These are phyloP conservation scores for Cicer yamashitae DNA, from an alignment of 306 rosid genomes.

Conservation along the genomic window DNA sequence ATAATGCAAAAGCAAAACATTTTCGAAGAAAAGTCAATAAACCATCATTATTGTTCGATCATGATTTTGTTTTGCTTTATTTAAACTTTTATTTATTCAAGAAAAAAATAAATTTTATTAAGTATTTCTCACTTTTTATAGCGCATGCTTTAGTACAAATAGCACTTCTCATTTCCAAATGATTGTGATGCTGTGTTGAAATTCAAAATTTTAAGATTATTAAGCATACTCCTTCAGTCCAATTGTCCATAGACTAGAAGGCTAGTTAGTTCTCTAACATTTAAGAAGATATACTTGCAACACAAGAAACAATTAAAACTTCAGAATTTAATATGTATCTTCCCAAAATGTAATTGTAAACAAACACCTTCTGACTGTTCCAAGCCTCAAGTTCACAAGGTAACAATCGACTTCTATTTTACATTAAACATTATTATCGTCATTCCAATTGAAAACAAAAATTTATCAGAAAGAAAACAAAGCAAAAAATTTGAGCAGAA, in stretches of 20 bases:
- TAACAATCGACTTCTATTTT: neutral
- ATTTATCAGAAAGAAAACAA: neutral
- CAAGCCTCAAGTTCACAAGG: conserved; percentile 11
- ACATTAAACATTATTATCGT: neutral
- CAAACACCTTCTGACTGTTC: conserved; percentile 12
- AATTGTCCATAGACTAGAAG: neutral
- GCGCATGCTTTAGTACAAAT: neutral
- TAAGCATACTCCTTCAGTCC: neutral
- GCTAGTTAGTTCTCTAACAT: conserved; percentile 1
- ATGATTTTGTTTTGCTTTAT: neutral
- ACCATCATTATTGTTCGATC: too few species aligned
- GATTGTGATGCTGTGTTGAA: neutral
- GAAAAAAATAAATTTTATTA: too few species aligned
- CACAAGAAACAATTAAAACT: neutral
- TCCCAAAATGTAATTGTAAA: neutral
- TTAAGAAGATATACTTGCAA: neutral
- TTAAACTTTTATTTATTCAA: too few species aligned
- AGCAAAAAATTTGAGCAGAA: neutral
- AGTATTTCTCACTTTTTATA: neutral
- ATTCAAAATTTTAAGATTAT: conserved; percentile 17
- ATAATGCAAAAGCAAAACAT: neutral
- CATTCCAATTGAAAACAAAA: neutral
- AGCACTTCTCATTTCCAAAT: conserved; percentile 18
- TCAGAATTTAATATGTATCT: neutral
- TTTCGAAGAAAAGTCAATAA: neutral